Evolutionary conservation across 2,329 filamentous ascomycete species (phyloP).

Genomic region (Sarocladium kiliense): DNA sequence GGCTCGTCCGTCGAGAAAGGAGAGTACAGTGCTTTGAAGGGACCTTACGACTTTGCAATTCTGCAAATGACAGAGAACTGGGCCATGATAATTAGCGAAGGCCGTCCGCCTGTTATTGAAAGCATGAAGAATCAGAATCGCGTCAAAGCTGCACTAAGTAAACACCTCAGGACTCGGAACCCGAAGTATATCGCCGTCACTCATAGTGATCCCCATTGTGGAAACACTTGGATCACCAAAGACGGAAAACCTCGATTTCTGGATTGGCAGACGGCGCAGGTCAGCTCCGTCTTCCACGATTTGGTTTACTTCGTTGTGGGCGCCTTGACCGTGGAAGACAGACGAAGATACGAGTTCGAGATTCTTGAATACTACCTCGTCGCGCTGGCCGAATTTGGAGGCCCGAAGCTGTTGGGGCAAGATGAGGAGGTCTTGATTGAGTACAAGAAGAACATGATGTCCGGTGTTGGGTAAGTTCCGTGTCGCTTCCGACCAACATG

Average conservation of each 20-base stretch:
- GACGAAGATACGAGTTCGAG: constrained; percentile 25
- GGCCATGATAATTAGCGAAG: neutral
- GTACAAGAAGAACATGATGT: constrained; percentile 22
- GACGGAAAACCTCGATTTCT: constrained; percentile 25
- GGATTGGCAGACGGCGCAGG: constrained; percentile 30
- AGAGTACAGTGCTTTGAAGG: constrained; percentile 8
- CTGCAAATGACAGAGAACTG: constrained; percentile 7
- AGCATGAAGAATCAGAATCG: constrained; percentile 23
- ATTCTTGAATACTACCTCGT: constrained; percentile 28
- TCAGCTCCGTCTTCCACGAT: constrained; percentile 31
- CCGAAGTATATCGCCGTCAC: constrained; percentile 26
- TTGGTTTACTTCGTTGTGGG: constrained; percentile 28
- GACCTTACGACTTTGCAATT: constrained; percentile 6
- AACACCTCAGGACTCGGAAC: constrained; percentile 23
- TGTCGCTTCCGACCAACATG: no score
- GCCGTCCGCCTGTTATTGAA: constrained; percentile 12
- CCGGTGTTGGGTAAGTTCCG: constrained; percentile 19
- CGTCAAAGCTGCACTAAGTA: constrained; percentile 23
- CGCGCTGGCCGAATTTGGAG: constrained; percentile 19
- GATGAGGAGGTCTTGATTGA: constrained; percentile 21
- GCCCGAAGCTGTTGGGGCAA: constrained; percentile 18
- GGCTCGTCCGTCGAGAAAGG: neutral
- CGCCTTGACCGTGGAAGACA: constrained; percentile 26
- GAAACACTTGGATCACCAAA: constrained; percentile 13
- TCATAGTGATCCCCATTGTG: constrained; percentile 27